These are phyloP conservation scores for Arabidopsis lyrata DNA, from an alignment of 441 rosid species.

Conservation along the genomic window DNA sequence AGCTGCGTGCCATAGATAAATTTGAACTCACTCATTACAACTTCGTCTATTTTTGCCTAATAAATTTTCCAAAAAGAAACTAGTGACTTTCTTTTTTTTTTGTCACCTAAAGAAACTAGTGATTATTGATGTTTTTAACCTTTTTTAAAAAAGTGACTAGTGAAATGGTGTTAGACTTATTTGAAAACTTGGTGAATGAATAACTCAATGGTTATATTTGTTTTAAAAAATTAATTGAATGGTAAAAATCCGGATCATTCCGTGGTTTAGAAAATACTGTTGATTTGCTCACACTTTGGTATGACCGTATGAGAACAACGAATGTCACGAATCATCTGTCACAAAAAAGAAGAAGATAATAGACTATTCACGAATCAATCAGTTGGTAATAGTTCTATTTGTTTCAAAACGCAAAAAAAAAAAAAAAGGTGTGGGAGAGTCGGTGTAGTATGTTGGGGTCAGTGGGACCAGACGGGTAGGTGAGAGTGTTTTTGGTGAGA, in stretches of 20 bases:
- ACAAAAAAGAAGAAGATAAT: background rate
- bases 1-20: background rate
- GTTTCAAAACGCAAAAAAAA: background rate
- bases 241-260: no score
- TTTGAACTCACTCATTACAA: conserved; percentile 21
- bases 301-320: no score
- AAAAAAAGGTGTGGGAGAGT: conserved; percentile 34
- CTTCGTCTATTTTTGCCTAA: background rate
- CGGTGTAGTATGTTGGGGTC: conserved; percentile 28
- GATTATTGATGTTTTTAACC: no score
- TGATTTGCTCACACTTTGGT: no score
- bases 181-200: no score
- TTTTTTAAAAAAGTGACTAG: no score
- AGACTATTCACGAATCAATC: background rate
- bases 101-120: no score
- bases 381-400: background rate
- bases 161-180: no score
- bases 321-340: no score
- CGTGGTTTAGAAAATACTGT: no score
- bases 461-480: conserved; percentile 38
- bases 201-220: no score
- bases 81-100: background rate
- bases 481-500: conserved; percentile 44
- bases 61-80: background rate
- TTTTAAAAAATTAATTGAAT: no score